A percentile compares a stretch with the other conserved stretches of the same genome.
These are phyloP conservation scores for Hansenula sp. DNA, from an alignment of 1,139 yeast genomes.

Conservation along the genomic window DNA sequence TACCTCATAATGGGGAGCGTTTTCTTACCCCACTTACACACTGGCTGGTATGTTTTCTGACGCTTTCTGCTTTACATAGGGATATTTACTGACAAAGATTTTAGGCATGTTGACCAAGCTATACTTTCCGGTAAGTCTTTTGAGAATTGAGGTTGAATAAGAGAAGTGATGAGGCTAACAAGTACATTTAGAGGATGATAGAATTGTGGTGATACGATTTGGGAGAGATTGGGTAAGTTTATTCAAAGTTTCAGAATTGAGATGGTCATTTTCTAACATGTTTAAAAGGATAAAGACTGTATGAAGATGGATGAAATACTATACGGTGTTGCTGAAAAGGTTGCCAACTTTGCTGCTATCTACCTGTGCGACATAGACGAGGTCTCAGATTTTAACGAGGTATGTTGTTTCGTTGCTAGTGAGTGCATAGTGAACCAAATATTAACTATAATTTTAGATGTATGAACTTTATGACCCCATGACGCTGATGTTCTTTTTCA, in stretches of 20 bases:
- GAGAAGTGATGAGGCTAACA: conserved; percentile 6
- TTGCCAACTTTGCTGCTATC: conserved; percentile 82
- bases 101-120: conserved; percentile 95
- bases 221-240: conserved; percentile 55
- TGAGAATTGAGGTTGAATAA: background rate
- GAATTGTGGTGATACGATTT: conserved; percentile 83
- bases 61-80: background rate
- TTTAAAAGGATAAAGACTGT: conserved; percentile 57
- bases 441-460: conserved; percentile 43
- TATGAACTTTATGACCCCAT: conserved; percentile 90
- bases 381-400: conserved; percentile 81
- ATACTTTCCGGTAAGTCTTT: conserved; percentile 42
- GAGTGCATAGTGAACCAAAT: too few relatives aligned
- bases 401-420: conserved; percentile 12
- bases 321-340: conserved; percentile 75
- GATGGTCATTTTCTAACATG: conserved; percentile 11
- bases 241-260: background rate
- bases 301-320: conserved; percentile 89
- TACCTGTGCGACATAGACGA: conserved; percentile 86
- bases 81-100: conserved; percentile 3
- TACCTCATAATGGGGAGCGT: conserved; percentile 76
- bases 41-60: conserved; percentile 54
- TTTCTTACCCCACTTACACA: conserved; percentile 77
- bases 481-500: conserved; percentile 88
- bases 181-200: conserved; percentile 61